Conservation (phyloP, 495 filamentous ascomycete species). For the Trichoderma gamsii region DNA sequence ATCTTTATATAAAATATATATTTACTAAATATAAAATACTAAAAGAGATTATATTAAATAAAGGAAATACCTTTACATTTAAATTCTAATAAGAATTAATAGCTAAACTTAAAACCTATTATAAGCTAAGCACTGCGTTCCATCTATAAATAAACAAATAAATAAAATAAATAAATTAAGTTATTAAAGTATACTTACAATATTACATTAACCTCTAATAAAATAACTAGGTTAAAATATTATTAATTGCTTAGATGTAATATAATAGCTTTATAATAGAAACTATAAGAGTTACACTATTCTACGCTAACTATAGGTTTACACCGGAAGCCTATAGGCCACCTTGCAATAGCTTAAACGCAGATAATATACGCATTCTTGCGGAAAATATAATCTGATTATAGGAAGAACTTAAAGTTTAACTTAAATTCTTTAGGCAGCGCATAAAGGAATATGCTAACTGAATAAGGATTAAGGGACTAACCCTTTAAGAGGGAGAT, state of each 20-base stretch:
- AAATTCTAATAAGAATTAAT: background rate
- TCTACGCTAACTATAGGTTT: no score
- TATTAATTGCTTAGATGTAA: no score
- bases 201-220: no score
- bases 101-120: constrained; percentile 15
- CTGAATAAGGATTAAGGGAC: no score
- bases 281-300: no score
- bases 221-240: no score
- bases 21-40: constrained; percentile 19
- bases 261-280: no score
- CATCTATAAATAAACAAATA: constrained; percentile 10
- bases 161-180: constrained; percentile 16
- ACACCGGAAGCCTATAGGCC: no score
- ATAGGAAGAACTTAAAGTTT: constrained; percentile 19
- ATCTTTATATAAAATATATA: constrained; percentile 15
- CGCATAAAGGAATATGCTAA: constrained; percentile 24
- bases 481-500: no score
- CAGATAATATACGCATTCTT: constrained; percentile 21
- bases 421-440: constrained; percentile 20
- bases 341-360: constrained; percentile 13
- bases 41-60: constrained; percentile 23
- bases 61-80: constrained; percentile 12
- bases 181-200: constrained; percentile 14
- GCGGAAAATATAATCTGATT: constrained; percentile 18
- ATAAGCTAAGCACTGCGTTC: constrained; percentile 21